These are phyloP conservation scores for Musa balbisiana DNA, from an alignment of 202 grass and related monocot species.

Conservation along the genomic window DNA sequence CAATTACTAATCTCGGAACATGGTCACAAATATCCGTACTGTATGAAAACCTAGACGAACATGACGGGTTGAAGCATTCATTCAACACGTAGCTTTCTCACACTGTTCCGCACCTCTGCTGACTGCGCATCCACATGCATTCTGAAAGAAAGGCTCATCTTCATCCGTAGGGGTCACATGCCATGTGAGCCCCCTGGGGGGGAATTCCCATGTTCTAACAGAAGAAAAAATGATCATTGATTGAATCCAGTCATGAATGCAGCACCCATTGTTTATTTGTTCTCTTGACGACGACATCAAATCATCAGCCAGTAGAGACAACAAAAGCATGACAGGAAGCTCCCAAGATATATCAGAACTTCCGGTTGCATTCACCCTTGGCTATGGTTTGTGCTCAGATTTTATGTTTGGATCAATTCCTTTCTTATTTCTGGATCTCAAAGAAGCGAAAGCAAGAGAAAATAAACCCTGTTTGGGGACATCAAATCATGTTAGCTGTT, in stretches of 20 bases:
- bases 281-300: not conserved
- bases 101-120: too few species aligned
- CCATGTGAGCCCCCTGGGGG: not conserved
- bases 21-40: not conserved
- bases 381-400: not conserved
- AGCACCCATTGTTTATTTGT: not conserved
- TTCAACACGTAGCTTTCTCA: not conserved
- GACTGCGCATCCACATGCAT: not conserved
- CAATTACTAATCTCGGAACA: too few species aligned
- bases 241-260: not conserved
- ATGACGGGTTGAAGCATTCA: not conserved
- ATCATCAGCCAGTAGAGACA: not conserved
- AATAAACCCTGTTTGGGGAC: not conserved
- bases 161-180: not conserved
- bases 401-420: too few species aligned
- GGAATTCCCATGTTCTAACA: not conserved
- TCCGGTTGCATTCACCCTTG: not conserved
- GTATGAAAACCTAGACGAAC: not conserved
- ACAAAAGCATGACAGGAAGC: not conserved
- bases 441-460: not conserved
- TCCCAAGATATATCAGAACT: not conserved
- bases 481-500: not conserved
- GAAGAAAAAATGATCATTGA: not conserved
- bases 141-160: slow-evolving; percentile 1
- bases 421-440: too few species aligned